A percentile compares a stretch with the other conserved stretches of the same genome.
Evolutionary conservation across 768 basidiomycete species (phyloP).

Genomic region (Hydnomerulius pinastri): DNA sequence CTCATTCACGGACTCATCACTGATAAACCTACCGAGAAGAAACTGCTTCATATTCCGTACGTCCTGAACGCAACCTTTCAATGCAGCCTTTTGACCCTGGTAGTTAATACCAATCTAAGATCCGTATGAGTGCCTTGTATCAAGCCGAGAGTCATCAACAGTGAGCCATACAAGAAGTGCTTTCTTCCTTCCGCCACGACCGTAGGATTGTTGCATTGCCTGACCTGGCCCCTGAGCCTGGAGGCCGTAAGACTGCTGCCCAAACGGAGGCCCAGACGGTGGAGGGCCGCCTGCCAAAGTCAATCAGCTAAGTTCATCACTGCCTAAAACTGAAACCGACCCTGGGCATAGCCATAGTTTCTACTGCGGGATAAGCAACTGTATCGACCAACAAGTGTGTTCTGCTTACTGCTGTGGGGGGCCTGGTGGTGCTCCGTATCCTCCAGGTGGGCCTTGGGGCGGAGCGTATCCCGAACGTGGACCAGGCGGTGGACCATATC

Average conservation of each 20-base stretch:
- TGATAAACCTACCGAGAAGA: conserved; percentile 55
- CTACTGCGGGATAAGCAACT: conserved; percentile 7
- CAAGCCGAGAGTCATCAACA: background rate
- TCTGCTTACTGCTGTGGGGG: background rate
- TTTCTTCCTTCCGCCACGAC: conserved; percentile 85
- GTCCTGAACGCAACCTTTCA: conserved; percentile 92
- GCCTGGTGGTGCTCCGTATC: conserved; percentile 20
- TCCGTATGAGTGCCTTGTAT: background rate
- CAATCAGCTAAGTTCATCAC: background rate
- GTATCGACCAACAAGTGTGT: background rate
- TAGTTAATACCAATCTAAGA: conserved; percentile 90
- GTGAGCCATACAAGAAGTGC: conserved; percentile 71
- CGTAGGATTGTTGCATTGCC: conserved; percentile 58
- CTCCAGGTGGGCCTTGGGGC: too few relatives aligned
- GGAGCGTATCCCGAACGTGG: too few relatives aligned
- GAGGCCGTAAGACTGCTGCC: conserved; percentile 64
- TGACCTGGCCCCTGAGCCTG: conserved; percentile 51
- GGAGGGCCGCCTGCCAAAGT: conserved; percentile 39
- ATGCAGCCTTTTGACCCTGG: conserved; percentile 59
- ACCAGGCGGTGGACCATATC: conserved; percentile 20
- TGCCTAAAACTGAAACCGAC: conserved; percentile 3
- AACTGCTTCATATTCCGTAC: conserved; percentile 81
- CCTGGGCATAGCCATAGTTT: background rate
- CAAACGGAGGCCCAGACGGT: conserved; percentile 53
- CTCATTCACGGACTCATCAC: background rate